Evolutionary conservation across 129 eudicot species (phyloP).

Genomic region (Lonicera japonica): DNA sequence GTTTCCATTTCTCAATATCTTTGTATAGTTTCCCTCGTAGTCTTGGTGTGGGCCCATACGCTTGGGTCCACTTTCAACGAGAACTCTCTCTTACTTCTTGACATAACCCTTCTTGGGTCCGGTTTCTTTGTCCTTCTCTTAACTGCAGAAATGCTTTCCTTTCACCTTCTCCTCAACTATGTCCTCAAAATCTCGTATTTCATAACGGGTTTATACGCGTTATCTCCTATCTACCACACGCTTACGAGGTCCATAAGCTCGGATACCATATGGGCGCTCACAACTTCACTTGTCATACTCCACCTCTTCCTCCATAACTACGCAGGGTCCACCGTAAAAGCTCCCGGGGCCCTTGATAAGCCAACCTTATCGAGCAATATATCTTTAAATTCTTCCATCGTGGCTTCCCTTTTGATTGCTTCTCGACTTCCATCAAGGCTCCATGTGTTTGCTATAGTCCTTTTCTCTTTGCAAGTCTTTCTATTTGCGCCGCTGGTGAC

Average conservation of each 20-base stretch:
- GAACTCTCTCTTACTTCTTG: conserved; percentile 61
- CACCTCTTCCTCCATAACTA: conserved; percentile 88
- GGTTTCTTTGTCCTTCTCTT: conserved; percentile 63
- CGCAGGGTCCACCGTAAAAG: conserved; percentile 73
- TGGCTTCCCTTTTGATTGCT: conserved; percentile 87
- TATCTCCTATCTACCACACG: conserved; percentile 90
- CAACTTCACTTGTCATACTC: conserved; percentile 65
- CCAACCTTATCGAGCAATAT: conserved; percentile 67
- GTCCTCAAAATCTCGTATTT: conserved; percentile 64
- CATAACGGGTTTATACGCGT: conserved; percentile 52
- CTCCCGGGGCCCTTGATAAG: conserved; percentile 64
- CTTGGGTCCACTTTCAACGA: conserved; percentile 49
- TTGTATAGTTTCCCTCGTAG: conserved; percentile 83
- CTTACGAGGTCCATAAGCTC: conserved; percentile 89
- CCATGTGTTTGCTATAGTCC: conserved; percentile 72
- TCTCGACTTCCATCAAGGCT: conserved; percentile 88
- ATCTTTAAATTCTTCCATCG: conserved; percentile 82
- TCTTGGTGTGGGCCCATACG: conserved; percentile 79
- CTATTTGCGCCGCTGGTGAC: conserved; percentile 74
- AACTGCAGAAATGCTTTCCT: conserved; percentile 61
- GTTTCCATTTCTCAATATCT: conserved; percentile 85
- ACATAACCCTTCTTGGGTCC: conserved; percentile 50
- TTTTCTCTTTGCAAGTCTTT: conserved; percentile 73
- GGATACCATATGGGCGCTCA: conserved; percentile 80
- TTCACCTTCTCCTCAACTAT: conserved; percentile 47